phyloP scores from a whole-genome alignment of 208 protist species.

The Acanthamoeba sp. region DNA sequence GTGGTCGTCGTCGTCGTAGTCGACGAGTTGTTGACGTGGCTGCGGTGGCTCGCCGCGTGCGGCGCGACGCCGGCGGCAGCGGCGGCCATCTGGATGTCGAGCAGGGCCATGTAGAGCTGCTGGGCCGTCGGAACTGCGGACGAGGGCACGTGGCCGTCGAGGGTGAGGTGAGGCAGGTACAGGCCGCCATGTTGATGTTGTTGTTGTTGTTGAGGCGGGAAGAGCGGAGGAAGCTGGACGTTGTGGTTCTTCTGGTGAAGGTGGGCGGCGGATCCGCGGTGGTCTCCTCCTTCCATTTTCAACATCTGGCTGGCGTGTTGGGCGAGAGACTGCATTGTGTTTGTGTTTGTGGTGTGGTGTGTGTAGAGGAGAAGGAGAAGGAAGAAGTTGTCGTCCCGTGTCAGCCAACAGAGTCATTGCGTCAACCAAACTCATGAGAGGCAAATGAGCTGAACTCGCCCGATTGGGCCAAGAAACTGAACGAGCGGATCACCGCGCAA shows the following conservation, averaged over 20 bases:
- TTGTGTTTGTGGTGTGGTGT: no score
- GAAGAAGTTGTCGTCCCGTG: no score
- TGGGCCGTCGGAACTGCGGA: background rate
- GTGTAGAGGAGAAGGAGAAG: background rate
- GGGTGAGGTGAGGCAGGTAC: background rate
- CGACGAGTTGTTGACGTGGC: background rate
- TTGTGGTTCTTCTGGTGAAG: background rate
- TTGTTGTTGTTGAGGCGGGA: background rate
- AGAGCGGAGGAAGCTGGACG: background rate
- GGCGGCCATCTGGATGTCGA: conserved; percentile 31
- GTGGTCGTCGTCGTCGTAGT: background rate
- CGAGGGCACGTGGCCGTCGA: background rate
- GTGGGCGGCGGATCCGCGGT: background rate
- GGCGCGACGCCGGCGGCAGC: background rate
- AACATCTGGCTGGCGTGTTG: conserved; percentile 26
- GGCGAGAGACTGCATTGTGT: background rate
- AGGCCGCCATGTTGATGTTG: background rate
- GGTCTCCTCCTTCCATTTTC: background rate
- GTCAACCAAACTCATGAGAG: no score
- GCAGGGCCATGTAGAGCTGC: conserved; percentile 47
- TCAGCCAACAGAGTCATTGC: no score
- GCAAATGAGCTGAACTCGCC: no score
- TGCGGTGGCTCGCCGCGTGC: background rate
- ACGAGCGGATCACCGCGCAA: no score
- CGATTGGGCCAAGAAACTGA: no score